phyloP scores from a whole-genome alignment of 202 grass and related monocot genomes.

The Zizania palustris region DNA sequence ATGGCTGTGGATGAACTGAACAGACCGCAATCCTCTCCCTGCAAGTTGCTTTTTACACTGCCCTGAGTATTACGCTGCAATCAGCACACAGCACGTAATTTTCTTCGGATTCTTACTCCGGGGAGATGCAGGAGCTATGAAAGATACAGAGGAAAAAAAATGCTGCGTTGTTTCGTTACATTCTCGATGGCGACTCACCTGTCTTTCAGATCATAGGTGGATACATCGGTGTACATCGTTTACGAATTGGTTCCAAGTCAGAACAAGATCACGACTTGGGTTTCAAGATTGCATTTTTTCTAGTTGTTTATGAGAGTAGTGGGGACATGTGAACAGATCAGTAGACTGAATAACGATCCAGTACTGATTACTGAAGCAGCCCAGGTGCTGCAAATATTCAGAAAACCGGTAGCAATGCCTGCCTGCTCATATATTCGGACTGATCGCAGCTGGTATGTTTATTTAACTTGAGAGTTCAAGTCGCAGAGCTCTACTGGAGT shows the following conservation, averaged over 20 bases:
- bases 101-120: constrained; percentile 9
- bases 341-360: background rate
- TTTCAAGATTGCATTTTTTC: background rate
- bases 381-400: background rate
- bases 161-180: background rate
- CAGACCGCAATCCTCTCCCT: background rate
- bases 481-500: background rate
- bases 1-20: background rate
- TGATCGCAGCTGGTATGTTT: background rate
- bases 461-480: background rate
- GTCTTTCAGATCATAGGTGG: background rate
- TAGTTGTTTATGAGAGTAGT: background rate
- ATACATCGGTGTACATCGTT: background rate
- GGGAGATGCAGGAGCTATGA: background rate
- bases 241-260: background rate
- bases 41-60: background rate
- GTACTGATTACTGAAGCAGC: background rate
- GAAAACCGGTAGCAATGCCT: background rate
- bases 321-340: background rate
- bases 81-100: constrained; percentile 25
- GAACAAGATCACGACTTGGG: background rate
- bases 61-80: background rate
- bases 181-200: background rate
- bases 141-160: background rate
- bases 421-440: background rate